Conservation (phyloP, 2,329 filamentous ascomycete genomes). For the Fusarium kyushuense region DNA sequence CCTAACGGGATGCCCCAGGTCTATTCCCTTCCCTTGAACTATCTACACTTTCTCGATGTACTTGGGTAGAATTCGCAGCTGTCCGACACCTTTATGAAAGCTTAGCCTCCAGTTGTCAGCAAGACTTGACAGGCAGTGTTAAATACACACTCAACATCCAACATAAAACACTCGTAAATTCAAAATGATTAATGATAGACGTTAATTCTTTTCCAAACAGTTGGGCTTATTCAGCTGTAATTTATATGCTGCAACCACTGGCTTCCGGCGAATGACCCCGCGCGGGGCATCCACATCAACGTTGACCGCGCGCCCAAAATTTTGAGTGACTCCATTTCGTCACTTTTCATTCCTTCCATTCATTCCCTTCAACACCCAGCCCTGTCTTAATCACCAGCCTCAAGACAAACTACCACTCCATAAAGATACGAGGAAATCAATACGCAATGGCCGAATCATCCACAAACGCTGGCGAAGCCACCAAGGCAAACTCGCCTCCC, state of each 20-base stretch:
- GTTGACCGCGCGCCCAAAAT: constrained; percentile 35
- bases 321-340: constrained; percentile 43
- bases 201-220: background rate
- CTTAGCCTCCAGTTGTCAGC: background rate
- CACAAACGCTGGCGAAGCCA: constrained; percentile 45
- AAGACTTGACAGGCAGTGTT: background rate
- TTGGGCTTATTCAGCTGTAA: constrained; percentile 30
- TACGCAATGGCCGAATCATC: constrained; percentile 52
- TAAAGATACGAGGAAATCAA: background rate
- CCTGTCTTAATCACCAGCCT: background rate
- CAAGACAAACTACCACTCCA: background rate
- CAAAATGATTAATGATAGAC: background rate
- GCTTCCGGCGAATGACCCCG: constrained; percentile 44
- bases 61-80: background rate
- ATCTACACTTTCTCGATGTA: background rate
- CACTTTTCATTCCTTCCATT: constrained; percentile 28
- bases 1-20: rapidly evolving
- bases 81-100: background rate
- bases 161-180: background rate
- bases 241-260: constrained; percentile 7
- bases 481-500: constrained; percentile 61
- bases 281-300: constrained; percentile 45
- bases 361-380: constrained; percentile 3
- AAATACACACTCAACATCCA: too few relatives aligned
- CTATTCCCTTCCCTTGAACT: background rate